Evolutionary conservation across 2,329 filamentous ascomycete genomes (phyloP), one percentile per base, ranked within the genome.

Genomic region (Corinectria fuckeliana): DNA sequence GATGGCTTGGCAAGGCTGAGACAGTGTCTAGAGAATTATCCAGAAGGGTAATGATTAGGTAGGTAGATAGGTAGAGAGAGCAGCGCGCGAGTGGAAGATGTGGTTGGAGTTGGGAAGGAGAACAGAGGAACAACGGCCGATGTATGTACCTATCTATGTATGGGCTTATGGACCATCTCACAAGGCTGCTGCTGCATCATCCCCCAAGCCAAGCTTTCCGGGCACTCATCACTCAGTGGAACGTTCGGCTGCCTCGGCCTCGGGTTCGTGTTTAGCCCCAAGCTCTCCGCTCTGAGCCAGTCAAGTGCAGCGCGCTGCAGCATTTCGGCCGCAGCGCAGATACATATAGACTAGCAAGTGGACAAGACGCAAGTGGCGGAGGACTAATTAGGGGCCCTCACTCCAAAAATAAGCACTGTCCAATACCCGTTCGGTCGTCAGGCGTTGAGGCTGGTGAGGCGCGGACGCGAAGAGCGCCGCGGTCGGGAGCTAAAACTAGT

Each of bases 311-410:
- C 21, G 14, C 11, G 34, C 32, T 8, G 32, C 32, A 36, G 32
- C 32, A 36, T n/a, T n/a, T n/a, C n/a, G n/a, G n/a, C n/a, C n/a
- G n/a, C n/a, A n/a, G n/a, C n/a, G n/a, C n/a, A n/a, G n/a, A n/a
- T n/a, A n/a, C n/a, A n/a, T n/a, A n/a, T n/a, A n/a, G n/a, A n/a
- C n/a, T n/a, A n/a, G n/a, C n/a, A n/a, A n/a, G n/a, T n/a, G n/a
- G n/a, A n/a, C n/a, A n/a, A n/a, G n/a, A 65, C 56, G 66, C 62
- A 64, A 55, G 62, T 69, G 66, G 66, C 66, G 64, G 60, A 34
- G 44, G n/a, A n/a, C n/a, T n/a, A n/a, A n/a, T n/a, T n/a, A n/a
- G n/a, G 42, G 23, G 11, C 5, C 9, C 18, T 14, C 39, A 36
- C n/a, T 41, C 63, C 56, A 68, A 60, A 68, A 67, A 63, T 67